Evolutionary conservation across 164 flowering plant species (phyloP).

Genomic region (Liquidambar formosana): DNA sequence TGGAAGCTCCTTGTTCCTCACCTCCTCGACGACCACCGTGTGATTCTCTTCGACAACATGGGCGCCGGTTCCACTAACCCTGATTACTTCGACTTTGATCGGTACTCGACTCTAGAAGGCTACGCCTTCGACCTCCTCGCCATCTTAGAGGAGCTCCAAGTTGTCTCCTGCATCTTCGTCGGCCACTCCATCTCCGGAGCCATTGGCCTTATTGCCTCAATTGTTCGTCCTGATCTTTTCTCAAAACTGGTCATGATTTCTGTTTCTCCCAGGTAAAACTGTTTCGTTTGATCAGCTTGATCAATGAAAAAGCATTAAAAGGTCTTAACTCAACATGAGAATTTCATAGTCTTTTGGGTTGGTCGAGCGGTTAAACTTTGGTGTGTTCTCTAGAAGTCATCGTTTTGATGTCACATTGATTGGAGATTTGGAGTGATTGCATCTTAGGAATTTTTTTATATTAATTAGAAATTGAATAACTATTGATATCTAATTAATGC

Average conservation of each 20-base stretch:
- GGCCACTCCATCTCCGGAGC: conserved; percentile 84
- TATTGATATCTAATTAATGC: no score
- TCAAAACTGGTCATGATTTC: conserved; percentile 63
- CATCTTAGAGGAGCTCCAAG: conserved; percentile 54
- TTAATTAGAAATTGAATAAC: no score
- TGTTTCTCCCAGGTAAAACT: conserved; percentile 73
- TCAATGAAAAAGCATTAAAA: no score
- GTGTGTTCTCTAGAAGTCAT: no score
- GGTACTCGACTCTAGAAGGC: conserved; percentile 47
- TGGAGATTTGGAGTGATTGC: no score
- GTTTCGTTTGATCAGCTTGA: background rate
- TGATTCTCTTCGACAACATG: conserved; percentile 46
- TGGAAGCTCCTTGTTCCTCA: conserved; percentile 50
- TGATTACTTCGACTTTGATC: conserved; percentile 48
- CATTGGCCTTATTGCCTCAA: conserved; percentile 70
- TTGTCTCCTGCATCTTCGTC: conserved; percentile 64
- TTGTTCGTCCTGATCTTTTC: conserved; percentile 80
- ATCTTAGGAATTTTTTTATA: no score
- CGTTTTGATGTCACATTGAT: no score
- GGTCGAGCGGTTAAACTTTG: no score
- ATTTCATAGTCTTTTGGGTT: no score
- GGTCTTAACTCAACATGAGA: no score
- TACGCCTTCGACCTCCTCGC: conserved; percentile 43
- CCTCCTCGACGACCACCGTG: conserved; percentile 31
- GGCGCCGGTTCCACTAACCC: conserved; percentile 62